These are phyloP conservation scores for Rhodotorula sp. DNA, from an alignment of 1,284 basidiomycete genomes.

Conservation along the genomic window DNA sequence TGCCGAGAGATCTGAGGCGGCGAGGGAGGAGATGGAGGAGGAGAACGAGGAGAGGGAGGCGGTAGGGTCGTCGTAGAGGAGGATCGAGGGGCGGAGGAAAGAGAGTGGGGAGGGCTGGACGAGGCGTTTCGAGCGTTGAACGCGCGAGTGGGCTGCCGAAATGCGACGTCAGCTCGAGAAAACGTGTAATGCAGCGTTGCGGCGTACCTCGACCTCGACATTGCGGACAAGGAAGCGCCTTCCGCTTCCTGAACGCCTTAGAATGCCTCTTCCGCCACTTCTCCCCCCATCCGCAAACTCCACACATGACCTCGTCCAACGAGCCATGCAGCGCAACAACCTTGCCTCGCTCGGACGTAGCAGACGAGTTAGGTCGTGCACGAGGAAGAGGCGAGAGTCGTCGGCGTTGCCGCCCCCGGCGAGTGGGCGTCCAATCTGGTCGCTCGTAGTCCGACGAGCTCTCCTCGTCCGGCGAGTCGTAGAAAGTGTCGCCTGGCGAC, in stretches of 20 bases:
- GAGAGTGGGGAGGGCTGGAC: conserved; percentile 53
- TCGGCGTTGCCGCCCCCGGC: not conserved
- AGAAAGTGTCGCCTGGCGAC: not conserved
- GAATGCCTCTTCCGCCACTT: conserved; percentile 13
- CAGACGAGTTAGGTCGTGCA: not conserved
- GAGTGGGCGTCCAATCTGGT: not conserved
- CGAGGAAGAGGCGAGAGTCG: not conserved
- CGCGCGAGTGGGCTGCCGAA: not conserved
- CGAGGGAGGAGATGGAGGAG: conserved; percentile 66
- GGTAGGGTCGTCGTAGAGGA: conserved; percentile 77
- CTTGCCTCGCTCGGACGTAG: conserved; percentile 2
- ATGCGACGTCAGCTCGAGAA: not conserved
- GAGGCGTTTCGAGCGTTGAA: conserved; percentile 50
- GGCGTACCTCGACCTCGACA: conserved; percentile 27
- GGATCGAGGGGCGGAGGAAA: conserved; percentile 76
- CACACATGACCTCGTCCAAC: conserved; percentile 20
- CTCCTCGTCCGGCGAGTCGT: not conserved
- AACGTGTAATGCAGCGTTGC: not conserved
- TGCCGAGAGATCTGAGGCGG: conserved; percentile 60
- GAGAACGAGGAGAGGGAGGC: conserved; percentile 65
- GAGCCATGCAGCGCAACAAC: conserved; percentile 31
- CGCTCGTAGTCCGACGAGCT: conserved; percentile 13
- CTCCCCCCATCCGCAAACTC: conserved; percentile 16
- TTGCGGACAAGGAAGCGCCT: conserved; percentile 7
- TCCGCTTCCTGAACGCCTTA: not conserved